Base-by-base conservation (phyloP, 2,329 filamentous ascomycete genomes). In the Fusarium acutatum region DNA sequence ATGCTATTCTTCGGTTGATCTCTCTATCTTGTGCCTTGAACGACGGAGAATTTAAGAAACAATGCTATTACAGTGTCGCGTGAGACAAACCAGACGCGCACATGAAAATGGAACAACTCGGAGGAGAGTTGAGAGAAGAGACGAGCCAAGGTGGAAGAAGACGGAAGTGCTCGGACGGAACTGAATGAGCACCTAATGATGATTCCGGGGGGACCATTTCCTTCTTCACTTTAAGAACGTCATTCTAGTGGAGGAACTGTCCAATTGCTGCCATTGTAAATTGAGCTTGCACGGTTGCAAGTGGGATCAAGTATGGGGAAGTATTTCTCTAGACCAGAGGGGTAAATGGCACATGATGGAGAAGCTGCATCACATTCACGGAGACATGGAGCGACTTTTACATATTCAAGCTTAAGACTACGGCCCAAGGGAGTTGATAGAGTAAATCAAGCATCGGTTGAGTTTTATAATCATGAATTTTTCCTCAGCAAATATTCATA, bases 281-380 rank as follows among this genome's bases (percentile, higher is more conserved):
- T 22, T 67, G 40, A 59, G 41, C 58, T 63, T 69, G 60, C 15
- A 44, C 40, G 32, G 67, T 60, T 71, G 54, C 47, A 68, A 64
- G 71, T 74, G 68, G 71, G 68, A 74, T 74, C 72, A 57, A 69
- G 64, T 69, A 74, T 74, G 72, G 72, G 72, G 72, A 74, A 74
- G 57, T 49, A n/a, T 50, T 30, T 57, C 35, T 46, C 38, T 60
- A 69, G 50, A 38, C 26, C 34, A 53, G 49, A 63, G 60, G 67
- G 71, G 61, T 60, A 46, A 49, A 26, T 52, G 32, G 72, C 69
- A 73, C 72, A 74, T 74, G 72, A 72, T 75, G 64, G 68, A 69
- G 60, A 69, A 61, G 46, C 40, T 54, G 24, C 50, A 49, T 15
- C 43, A 59, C 26, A 28, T 12, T 43, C 38, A 74, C 71, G 54